Conservation (phyloP, 441 rosid genomes). For the Geranium incanum region DNA sequence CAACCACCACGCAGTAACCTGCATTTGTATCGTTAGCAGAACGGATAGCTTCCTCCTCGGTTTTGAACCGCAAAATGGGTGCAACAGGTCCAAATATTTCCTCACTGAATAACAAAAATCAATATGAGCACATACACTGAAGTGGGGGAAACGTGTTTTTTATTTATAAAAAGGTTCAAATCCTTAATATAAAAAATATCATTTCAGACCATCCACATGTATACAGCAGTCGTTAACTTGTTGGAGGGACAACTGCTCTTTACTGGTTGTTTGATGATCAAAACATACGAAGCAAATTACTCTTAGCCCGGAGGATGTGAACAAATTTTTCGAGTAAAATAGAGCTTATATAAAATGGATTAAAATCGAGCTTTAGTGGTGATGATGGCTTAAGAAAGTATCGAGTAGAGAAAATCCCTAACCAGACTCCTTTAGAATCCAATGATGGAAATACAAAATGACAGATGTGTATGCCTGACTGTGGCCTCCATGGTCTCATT, state of each 20-base stretch:
- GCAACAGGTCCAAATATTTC: constrained; percentile 98
- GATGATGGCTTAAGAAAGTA: too few species aligned
- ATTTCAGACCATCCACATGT: background rate
- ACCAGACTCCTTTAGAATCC: too few species aligned
- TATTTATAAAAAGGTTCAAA: background rate
- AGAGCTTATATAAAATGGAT: too few species aligned
- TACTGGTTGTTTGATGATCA: too few species aligned
- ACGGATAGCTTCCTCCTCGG: constrained; percentile 80
- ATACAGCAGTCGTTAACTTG: background rate
- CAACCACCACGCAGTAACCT: constrained; percentile 31
- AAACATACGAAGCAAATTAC: too few species aligned
- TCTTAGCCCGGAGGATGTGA: too few species aligned
- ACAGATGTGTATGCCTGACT: too few species aligned
- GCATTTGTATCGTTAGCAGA: constrained; percentile 80
- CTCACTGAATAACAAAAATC: constrained; percentile 43
- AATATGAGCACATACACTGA: background rate
- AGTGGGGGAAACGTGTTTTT: background rate
- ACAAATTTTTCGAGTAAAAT: too few species aligned
- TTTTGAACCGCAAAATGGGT: constrained; percentile 69
- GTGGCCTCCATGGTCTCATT: too few species aligned
- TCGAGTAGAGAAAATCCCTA: too few species aligned
- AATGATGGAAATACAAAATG: too few species aligned
- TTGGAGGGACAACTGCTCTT: background rate
- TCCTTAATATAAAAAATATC: background rate
- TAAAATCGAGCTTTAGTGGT: too few species aligned